These are phyloP conservation scores for Flaveria trinervia DNA, from an alignment of 129 eudicot species.

Conservation along the genomic window DNA sequence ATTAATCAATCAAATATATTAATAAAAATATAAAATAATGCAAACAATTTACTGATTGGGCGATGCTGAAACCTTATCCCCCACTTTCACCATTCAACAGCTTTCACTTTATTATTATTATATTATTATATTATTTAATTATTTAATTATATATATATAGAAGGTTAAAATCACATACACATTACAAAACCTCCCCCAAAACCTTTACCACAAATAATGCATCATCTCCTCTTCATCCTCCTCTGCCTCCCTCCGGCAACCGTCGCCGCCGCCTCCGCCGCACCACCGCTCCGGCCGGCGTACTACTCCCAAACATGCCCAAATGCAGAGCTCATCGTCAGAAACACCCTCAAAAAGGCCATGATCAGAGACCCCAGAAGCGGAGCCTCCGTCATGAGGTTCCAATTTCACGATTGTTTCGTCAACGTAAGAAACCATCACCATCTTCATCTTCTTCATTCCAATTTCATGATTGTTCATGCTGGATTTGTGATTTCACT, in stretches of 20 bases:
- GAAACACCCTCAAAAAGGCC: conserved; percentile 55
- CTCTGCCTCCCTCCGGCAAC: conserved; percentile 34
- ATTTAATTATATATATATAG: too few species aligned
- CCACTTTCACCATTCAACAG: conserved; percentile 28
- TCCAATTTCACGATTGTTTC: conserved; percentile 93
- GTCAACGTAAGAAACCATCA: conserved; percentile 65
- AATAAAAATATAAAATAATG: not conserved
- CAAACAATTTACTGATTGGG: not conserved
- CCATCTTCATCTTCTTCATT: not conserved
- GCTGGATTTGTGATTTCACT: not conserved
- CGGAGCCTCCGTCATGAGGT: conserved; percentile 89
- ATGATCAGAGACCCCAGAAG: conserved; percentile 75
- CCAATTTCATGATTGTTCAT: not conserved
- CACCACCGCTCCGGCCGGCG: conserved; percentile 49
- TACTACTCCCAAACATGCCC: conserved; percentile 72
- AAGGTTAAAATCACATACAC: conserved; percentile 1
- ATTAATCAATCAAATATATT: too few species aligned
- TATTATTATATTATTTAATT: too few species aligned
- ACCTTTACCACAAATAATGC: conserved; percentile 19
- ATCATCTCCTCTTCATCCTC: conserved; percentile 34
- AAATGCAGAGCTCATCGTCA: conserved; percentile 59
- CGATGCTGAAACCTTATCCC: conserved; percentile 37
- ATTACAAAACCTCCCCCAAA: conserved; percentile 1
- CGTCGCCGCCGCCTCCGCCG: conserved; percentile 22
- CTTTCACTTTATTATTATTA: not conserved